Evolutionary conservation across 805 yeast genomes (phyloP).

Genomic region (Candida chauliodis): DNA sequence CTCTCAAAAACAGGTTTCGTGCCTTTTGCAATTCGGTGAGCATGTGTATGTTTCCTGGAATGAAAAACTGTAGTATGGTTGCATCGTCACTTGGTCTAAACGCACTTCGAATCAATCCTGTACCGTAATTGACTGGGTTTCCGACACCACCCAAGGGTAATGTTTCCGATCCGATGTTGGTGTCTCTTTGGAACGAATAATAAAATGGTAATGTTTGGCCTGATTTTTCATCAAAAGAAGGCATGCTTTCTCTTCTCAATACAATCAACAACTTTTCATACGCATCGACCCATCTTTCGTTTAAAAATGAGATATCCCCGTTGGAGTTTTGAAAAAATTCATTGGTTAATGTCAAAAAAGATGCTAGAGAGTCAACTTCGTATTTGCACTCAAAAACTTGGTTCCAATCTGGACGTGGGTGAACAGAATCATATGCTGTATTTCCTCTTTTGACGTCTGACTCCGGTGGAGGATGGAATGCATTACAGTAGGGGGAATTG

Average conservation of each 20-base stretch:
- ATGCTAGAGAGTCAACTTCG: slow-evolving; percentile 82
- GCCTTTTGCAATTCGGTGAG: slow-evolving; percentile 54
- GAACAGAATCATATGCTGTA: slow-evolving; percentile 59
- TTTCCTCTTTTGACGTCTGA: slow-evolving; percentile 47
- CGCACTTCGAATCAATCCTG: slow-evolving; percentile 76
- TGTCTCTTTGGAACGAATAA: slow-evolving; percentile 70
- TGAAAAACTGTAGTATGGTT: slow-evolving; percentile 70
- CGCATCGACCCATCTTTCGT: slow-evolving; percentile 56
- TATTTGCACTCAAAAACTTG: slow-evolving; percentile 85
- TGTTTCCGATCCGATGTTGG: slow-evolving; percentile 78
- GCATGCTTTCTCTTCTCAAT: slow-evolving; percentile 54
- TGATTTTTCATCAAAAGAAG: slow-evolving; percentile 51
- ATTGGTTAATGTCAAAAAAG: slow-evolving; percentile 70
- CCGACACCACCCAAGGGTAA: slow-evolving; percentile 76
- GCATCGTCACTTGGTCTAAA: slow-evolving; percentile 91
- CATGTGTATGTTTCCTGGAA: slow-evolving; percentile 83
- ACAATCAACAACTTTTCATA: slow-evolving; percentile 48
- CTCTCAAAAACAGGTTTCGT: slow-evolving; percentile 16
- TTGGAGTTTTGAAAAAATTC: slow-evolving; percentile 60
- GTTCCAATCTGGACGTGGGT: slow-evolving; percentile 67
- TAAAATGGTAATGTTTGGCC: slow-evolving; percentile 48
- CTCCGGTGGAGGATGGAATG: slow-evolving; percentile 77
- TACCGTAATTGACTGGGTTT: slow-evolving; percentile 70
- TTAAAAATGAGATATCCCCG: slow-evolving; percentile 45
- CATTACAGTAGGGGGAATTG: slow-evolving; percentile 80